These are phyloP conservation scores for Phaeoacremonium minimum DNA, from an alignment of 2,329 filamentous ascomycete genomes.

Conservation along the genomic window DNA sequence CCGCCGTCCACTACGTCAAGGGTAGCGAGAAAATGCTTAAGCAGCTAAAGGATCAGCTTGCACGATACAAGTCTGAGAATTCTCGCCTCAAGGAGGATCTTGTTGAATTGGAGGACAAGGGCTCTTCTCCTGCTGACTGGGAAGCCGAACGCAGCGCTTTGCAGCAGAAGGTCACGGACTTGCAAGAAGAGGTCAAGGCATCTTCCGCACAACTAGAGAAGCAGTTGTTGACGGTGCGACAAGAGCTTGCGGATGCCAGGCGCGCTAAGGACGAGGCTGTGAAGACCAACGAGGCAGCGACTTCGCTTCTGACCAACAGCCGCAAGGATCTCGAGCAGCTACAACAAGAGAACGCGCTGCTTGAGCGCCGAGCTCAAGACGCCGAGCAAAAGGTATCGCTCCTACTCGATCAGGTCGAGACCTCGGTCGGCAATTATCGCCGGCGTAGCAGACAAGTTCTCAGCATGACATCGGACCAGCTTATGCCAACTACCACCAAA, in stretches of 20 bases:
- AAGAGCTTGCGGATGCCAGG: slow-evolving; percentile 63
- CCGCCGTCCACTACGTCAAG: slow-evolving; percentile 95
- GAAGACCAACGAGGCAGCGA: slow-evolving; percentile 47
- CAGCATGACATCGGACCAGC: slow-evolving; percentile 47
- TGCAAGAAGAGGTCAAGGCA: slow-evolving; percentile 65
- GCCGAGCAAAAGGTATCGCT: slow-evolving; percentile 91
- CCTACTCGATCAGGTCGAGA: slow-evolving; percentile 90
- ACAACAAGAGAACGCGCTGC: slow-evolving; percentile 72
- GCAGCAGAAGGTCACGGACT: slow-evolving; percentile 61
- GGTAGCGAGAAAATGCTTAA: slow-evolving; percentile 99
- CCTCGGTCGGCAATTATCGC: slow-evolving; percentile 90
- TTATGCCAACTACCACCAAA: slow-evolving; percentile 24
- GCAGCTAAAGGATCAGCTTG: slow-evolving; percentile 96
- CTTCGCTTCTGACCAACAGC: slow-evolving; percentile 53
- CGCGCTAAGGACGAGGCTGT: slow-evolving; percentile 66
- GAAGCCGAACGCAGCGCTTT: slow-evolving; percentile 68
- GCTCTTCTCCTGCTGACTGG: slow-evolving; percentile 58
- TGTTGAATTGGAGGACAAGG: slow-evolving; percentile 57
- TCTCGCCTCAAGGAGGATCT: slow-evolving; percentile 77
- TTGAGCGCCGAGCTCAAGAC: slow-evolving; percentile 82
- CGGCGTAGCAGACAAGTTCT: slow-evolving; percentile 62
- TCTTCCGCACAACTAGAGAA: slow-evolving; percentile 66
- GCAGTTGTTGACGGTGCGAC: slow-evolving; percentile 63
- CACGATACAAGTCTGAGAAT: slow-evolving; percentile 86
- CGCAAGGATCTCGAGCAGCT: slow-evolving; percentile 74